Evolutionary conservation across 495 filamentous ascomycete genomes (phyloP).

Genomic region (Neurospora terricola): DNA sequence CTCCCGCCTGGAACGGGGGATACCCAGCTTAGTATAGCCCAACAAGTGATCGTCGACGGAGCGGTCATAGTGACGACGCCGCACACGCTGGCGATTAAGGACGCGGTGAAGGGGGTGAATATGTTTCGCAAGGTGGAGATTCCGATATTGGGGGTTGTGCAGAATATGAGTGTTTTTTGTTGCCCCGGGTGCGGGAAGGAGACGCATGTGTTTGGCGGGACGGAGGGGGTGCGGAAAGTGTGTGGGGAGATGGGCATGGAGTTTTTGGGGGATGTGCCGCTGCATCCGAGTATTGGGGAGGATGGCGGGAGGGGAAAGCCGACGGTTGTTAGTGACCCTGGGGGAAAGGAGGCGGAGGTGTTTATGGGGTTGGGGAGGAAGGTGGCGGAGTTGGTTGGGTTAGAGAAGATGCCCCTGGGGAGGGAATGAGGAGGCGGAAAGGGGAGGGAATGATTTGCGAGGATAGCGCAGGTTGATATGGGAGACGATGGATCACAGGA

Average conservation of each 20-base stretch:
- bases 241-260: constrained; percentile 40
- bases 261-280: constrained; percentile 79
- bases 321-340: constrained; percentile 78
- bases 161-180: constrained; percentile 85
- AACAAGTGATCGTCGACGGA: constrained; percentile 80
- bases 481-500: not conserved
- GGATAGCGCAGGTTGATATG: not conserved
- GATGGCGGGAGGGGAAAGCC: constrained; percentile 86
- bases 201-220: constrained; percentile 69
- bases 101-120: constrained; percentile 79
- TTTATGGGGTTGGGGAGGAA: constrained; percentile 62
- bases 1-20: constrained; percentile 93
- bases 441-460: not conserved
- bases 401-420: constrained; percentile 5
- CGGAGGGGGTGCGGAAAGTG: constrained; percentile 34
- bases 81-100: constrained; percentile 79
- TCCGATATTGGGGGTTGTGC: constrained; percentile 73
- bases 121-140: constrained; percentile 85
- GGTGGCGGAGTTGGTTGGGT: constrained; percentile 43
- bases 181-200: constrained; percentile 67
- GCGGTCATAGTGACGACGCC: constrained; percentile 83
- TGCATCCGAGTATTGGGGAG: constrained; percentile 77
- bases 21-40: constrained; percentile 83
- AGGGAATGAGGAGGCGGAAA: constrained; percentile 5
- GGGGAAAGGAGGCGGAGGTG: constrained; percentile 55